These are phyloP conservation scores for Millerago galiae DNA, from an alignment of 805 yeast genomes.

Conservation along the genomic window DNA sequence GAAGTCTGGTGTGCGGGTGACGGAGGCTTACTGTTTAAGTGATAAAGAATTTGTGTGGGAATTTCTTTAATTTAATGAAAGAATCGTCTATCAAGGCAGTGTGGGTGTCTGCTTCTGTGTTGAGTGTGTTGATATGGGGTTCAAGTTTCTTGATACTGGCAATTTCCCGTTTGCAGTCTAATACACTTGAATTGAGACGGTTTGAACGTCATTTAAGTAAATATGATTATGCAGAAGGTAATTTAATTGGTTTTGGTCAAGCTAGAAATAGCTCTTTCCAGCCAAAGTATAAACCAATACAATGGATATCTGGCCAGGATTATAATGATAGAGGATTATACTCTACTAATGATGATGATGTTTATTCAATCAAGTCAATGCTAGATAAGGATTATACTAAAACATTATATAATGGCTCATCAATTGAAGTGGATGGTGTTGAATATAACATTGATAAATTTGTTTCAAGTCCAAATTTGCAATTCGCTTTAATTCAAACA, in stretches of 20 bases:
- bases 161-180: conserved; percentile 7
- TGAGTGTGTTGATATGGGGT: conserved; percentile 12
- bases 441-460: conserved; percentile 45
- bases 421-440: conserved; percentile 33
- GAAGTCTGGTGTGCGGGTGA: background rate
- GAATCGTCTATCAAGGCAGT: conserved; percentile 4
- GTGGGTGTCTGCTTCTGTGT: conserved; percentile 5
- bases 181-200: too few species aligned
- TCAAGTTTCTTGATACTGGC: conserved; percentile 7
- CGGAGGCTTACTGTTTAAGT: background rate
- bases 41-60: background rate
- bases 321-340: conserved; percentile 63
- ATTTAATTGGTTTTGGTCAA: conserved; percentile 29
- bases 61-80: too few species aligned
- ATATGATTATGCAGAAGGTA: background rate
- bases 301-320: conserved; percentile 58
- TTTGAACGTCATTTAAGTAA: too few species aligned
- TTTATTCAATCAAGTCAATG: conserved; percentile 51
- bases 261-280: conserved; percentile 50
- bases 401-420: conserved; percentile 43
- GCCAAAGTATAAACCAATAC: conserved; percentile 49
- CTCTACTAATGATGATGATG: conserved; percentile 39
- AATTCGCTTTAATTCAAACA: conserved; percentile 52
- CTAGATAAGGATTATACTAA: conserved; percentile 37
- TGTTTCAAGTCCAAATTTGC: conserved; percentile 62